Conservation (phyloP, 192 early-diverging fungal genomes). For the Phycomyces blakesleeanus region DNA sequence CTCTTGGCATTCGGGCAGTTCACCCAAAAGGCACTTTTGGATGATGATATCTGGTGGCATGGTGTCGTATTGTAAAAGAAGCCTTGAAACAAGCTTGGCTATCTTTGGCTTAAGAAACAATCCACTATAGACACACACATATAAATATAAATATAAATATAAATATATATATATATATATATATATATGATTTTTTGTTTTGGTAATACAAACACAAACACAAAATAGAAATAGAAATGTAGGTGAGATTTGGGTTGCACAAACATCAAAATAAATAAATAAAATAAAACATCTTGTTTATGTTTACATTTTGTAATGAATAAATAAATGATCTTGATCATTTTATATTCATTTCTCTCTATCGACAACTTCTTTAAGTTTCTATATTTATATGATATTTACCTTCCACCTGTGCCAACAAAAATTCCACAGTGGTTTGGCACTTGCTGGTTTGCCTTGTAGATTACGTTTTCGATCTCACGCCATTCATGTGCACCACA, state of each 20-base stretch:
- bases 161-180: too few relatives aligned
- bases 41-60: slow-evolving; percentile 52
- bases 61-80: slow-evolving; percentile 28
- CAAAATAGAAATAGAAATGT: too few relatives aligned
- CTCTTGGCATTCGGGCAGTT: slow-evolving; percentile 39
- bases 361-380: too few relatives aligned
- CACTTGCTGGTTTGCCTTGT: slow-evolving; percentile 37
- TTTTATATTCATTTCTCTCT: too few relatives aligned
- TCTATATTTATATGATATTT: too few relatives aligned
- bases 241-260: too few relatives aligned
- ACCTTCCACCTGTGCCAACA: slow-evolving; percentile 55
- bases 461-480: slow-evolving; percentile 48
- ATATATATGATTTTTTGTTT: too few relatives aligned
- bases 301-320: too few relatives aligned
- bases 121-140: slow-evolving; percentile 22
- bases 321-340: too few relatives aligned
- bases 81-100: slow-evolving; percentile 23
- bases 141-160: too few relatives aligned
- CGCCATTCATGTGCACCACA: slow-evolving; percentile 44
- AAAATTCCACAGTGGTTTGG: slow-evolving; percentile 52
- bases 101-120: slow-evolving; percentile 34
- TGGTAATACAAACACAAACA: too few relatives aligned
- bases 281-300: too few relatives aligned
- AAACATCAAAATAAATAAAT: neutral
- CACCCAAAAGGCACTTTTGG: slow-evolving; percentile 49